Evolutionary conservation across 768 basidiomycete genomes (phyloP), one percentile per base, ranked within the genome.

Genomic region (Suillus bovinus): DNA sequence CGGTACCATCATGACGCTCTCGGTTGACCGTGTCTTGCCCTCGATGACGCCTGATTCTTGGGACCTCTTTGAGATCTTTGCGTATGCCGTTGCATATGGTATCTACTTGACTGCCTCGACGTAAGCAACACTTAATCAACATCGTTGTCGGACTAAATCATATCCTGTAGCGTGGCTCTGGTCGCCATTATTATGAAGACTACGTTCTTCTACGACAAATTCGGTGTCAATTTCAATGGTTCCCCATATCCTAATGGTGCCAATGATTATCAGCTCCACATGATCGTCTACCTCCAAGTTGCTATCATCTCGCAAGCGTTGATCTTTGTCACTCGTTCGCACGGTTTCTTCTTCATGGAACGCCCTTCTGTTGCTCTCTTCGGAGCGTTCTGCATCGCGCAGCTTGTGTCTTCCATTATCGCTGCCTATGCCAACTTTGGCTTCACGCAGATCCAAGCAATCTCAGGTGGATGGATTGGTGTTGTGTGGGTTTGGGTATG

Each of bases 271-370:
- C 81, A 88, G 68, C 80, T 95, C 6, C 94, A 96, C 82, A 91
- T 89, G 80, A 85, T 97, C 70, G 83, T 95, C 73, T 96, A 97
- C 83, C 85, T 96, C 68, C 94, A 96, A 80, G 96, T 99, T 63
- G 96, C 96, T 64, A 96, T 98, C 78, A 99, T 99, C 80, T 98
- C 96, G 52, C 96, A 99, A 77, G 96, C 96, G 2, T 82, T 99
- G 66, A 97, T 96, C 80, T 96, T 96, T 81, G 86, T 96, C 76
- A 96, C 94, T 44, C 93, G 94, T 79, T 88, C 94, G 68, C 95
- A 96, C 71, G 82, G 89, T 11, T 95, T 93, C 86, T 96, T 94
- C 91, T 96, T 94, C 83, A 93, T 93, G 91, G 94, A 96, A 76
- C 88, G 93, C 59, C 94, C 94, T 6, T 97, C 96, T 38, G 78